phyloP scores from a whole-genome alignment of 2,329 filamentous ascomycete species.

The Clonostachys chloroleuca region DNA sequence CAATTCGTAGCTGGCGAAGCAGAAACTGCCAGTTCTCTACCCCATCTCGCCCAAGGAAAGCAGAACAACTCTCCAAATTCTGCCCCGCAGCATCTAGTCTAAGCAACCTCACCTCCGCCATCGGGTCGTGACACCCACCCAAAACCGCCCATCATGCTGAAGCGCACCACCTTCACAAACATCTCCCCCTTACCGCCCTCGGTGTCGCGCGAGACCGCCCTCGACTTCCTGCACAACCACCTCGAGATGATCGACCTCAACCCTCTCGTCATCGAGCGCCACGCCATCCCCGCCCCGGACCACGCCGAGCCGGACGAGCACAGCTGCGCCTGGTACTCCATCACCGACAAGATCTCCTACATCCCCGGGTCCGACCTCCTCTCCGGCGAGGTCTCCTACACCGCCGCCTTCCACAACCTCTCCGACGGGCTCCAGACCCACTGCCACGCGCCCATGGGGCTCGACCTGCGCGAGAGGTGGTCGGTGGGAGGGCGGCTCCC shows the following conservation, averaged over 20 bases:
- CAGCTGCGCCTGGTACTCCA: constrained; percentile 70
- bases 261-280: constrained; percentile 71
- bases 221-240: constrained; percentile 75
- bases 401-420: constrained; percentile 74
- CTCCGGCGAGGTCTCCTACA: constrained; percentile 69
- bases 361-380: constrained; percentile 63
- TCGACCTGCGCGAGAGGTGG: constrained; percentile 79
- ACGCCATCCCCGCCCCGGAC: constrained; percentile 61
- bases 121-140: not conserved
- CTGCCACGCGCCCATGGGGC: constrained; percentile 75
- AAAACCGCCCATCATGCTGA: constrained; percentile 48
- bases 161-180: constrained; percentile 68
- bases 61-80: no score
- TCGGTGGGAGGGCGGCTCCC: constrained; percentile 67
- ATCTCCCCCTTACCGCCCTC: constrained; percentile 71
- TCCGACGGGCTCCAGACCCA: constrained; percentile 74
- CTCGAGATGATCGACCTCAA: constrained; percentile 84
- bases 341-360: constrained; percentile 74
- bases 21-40: no score
- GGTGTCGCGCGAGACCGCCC: constrained; percentile 64
- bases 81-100: no score
- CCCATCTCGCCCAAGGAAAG: no score
- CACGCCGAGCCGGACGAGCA: constrained; percentile 68
- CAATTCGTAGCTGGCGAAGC: no score
- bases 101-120: no score